Base-by-base conservation (phyloP, 306 rosid genomes). In the Elaeagnus macrophylla region DNA sequence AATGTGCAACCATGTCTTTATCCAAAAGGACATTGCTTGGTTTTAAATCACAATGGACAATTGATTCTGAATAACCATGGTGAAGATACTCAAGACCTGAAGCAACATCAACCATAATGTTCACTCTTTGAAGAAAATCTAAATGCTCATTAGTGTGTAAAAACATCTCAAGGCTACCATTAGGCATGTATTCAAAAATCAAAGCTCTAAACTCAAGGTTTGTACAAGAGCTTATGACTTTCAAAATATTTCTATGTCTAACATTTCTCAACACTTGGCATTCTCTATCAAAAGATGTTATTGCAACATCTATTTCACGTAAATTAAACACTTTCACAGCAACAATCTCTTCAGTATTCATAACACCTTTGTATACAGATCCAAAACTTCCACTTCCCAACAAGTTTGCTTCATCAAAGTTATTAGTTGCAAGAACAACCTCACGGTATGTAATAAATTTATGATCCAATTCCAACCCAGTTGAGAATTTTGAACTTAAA, bases 41-140 rank as follows among this genome's bases (percentile, higher is more conserved):
- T 66, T 71, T 76, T 43, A 77, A 8, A 53, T 72, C 75, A 32
- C 76, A 72, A 11, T 77, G 75, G 3, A 77, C 73, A 8, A 72
- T 52, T 0, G 58, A 46, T 7, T 65, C 48, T 8, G 58, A 35
- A 39, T 62, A 54, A 13, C 78, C 82, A 65, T 77, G 67, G 37
- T 72, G 78, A 13, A 77, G 75, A 59, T 72, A 68, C 19, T 77
- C 78, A 43, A 72, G 40, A 9, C 65, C 75, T 12, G 6, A 64
- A 14, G 69, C 61, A 17, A 64, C 53, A 54, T 64, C 69, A 0
- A 54, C 9, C 58, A 62, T 42, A 6, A 51, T 53, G 32, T 52
- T 51, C 59, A 62, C 6, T 36, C 59, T 25, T 41, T 62, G 59
- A 25, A 62, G 11, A 13, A 42, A 12, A 32, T 15, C 19, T 41